These are phyloP conservation scores for Apophysomyces elegans DNA, from an alignment of 371 early-diverging fungal genomes.

Conservation along the genomic window DNA sequence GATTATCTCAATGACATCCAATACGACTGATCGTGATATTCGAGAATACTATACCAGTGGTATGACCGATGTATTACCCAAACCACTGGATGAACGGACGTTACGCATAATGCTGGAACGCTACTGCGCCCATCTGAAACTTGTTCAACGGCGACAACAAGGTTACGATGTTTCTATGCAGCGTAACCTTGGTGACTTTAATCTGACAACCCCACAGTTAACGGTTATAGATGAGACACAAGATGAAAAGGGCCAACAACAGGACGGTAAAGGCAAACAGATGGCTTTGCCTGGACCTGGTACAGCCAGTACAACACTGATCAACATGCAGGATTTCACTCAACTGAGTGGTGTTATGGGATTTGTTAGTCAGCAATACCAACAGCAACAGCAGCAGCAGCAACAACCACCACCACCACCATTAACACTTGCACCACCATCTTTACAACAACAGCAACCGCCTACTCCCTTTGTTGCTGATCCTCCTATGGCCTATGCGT, in stretches of 20 bases:
- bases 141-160: slow-evolving; percentile 20
- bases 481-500: neutral
- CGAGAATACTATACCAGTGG: slow-evolving; percentile 70
- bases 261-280: slow-evolving; percentile 6
- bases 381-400: neutral
- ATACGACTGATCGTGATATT: slow-evolving; percentile 67
- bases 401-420: neutral
- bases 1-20: slow-evolving; percentile 81
- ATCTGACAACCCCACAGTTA: neutral
- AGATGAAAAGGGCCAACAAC: neutral
- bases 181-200: neutral
- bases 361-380: slow-evolving; percentile 7
- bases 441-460: neutral
- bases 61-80: slow-evolving; percentile 83
- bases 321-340: slow-evolving; percentile 10
- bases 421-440: too few species aligned
- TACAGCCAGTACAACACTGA: neutral
- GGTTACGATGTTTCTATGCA: neutral
- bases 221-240: neutral
- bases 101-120: slow-evolving; percentile 52
- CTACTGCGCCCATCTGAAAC: slow-evolving; percentile 54
- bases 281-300: neutral
- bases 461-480: neutral
- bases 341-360: slow-evolving; percentile 10
- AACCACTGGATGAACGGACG: slow-evolving; percentile 65